Conservation (phyloP, 495 filamentous ascomycete species). For the Penicillium egyptiacum region DNA sequence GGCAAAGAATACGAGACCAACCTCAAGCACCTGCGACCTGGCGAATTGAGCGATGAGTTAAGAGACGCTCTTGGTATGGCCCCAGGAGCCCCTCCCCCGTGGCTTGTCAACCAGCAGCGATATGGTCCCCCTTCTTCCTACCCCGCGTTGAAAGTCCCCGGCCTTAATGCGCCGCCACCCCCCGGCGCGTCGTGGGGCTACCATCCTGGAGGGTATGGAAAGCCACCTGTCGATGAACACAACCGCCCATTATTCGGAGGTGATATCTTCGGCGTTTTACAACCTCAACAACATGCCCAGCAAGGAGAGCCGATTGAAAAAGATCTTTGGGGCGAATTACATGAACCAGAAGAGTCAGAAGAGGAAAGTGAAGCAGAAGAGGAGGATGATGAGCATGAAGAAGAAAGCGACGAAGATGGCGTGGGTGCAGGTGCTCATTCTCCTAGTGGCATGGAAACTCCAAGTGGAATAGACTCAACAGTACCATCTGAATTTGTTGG, state of each 20-base stretch:
- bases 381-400: slow-evolving; percentile 73
- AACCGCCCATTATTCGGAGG: slow-evolving; percentile 88
- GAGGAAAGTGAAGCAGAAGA: slow-evolving; percentile 71
- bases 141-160: slow-evolving; percentile 86
- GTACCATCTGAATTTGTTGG: slow-evolving; percentile 75
- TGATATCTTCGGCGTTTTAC: slow-evolving; percentile 86
- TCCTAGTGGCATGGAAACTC: slow-evolving; percentile 75
- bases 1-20: slow-evolving; percentile 98
- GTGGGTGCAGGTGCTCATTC: slow-evolving; percentile 67
- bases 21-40: slow-evolving; percentile 81
- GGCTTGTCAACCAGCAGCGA: slow-evolving; percentile 95
- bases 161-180: slow-evolving; percentile 91
- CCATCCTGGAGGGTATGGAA: slow-evolving; percentile 92
- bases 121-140: slow-evolving; percentile 92
- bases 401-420: slow-evolving; percentile 66
- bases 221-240: slow-evolving; percentile 90
- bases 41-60: slow-evolving; percentile 84
- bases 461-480: slow-evolving; percentile 74
- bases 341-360: slow-evolving; percentile 76
- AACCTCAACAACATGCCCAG: slow-evolving; percentile 58
- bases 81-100: slow-evolving; percentile 89
- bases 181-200: slow-evolving; percentile 96
- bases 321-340: slow-evolving; percentile 91
- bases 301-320: slow-evolving; percentile 82
- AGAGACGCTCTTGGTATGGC: slow-evolving; percentile 94